Base-by-base conservation (phyloP, 495 filamentous ascomycete genomes). In the Neurospora cerealis region DNA sequence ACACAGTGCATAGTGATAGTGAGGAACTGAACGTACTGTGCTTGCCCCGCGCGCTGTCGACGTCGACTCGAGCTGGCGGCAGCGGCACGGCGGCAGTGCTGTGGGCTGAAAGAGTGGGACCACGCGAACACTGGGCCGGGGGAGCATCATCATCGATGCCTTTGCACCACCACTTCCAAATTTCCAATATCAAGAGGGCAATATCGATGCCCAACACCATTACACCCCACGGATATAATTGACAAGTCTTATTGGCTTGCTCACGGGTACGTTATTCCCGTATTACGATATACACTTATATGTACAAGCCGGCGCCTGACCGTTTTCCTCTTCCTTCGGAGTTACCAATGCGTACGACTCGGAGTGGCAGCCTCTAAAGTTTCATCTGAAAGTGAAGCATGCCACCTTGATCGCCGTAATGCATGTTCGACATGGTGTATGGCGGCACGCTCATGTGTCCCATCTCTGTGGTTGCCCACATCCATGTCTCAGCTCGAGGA, bases 401-500 rank as follows among this genome's bases (percentile, higher is more conserved):
- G 39, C 66, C 54, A 17, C 21, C 39, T 48, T 62, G 9, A 8
- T 41, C 5, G 44, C 24, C 21, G 36, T 28, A 39, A 34, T 19
- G 17, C 24, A 44, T 70, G 60, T 24, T 44, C 24, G 28, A 39
- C 54, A 73, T 34, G 62, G 39, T 32, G 38, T 39, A 15, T 70
- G 41, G n/a, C 44, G 19, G 46, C 71, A 41, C 21, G 62, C 24
- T 37, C 66, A 21, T 62, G 66, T 70, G 71, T 17, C 21, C 38
- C 19, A n/a, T 73, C 66, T 36, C 71, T 7, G 46, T 24, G 46
- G 21, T 44, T 36, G 44, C 74, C 66, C 71, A 75, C 71, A 41
- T 41, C 42, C 42, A 75, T 75, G 72, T 71, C 54, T 73, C 69
- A 48, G 39, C 70, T 40, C 70, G 42, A 41, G 15, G 37, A 70